phyloP scores from a whole-genome alignment of 176 grass and related monocot genomes.

The Hordeum vulgare region MorexV3_pseudomolecules_assembly NC_058522.1:82666389-82666888 shows the following conservation, averaged over 20 bases:
- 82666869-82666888: slow-evolving; percentile 86
- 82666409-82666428: too few species aligned
- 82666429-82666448: too few species aligned
- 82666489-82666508: slow-evolving; percentile 88
- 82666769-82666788: too few species aligned
- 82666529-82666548: neutral
- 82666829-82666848: too few species aligned
- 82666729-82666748: too few species aligned
- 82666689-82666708: too few species aligned
- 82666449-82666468: slow-evolving; percentile 88
- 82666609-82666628: slow-evolving; percentile 63
- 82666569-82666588: neutral
- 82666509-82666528: neutral
- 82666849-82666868: slow-evolving; percentile 68
- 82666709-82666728: too few species aligned
- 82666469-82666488: slow-evolving; percentile 72
- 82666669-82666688: slow-evolving; percentile 66
- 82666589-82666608: neutral
- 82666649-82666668: slow-evolving; percentile 70
- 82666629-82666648: slow-evolving; percentile 88
- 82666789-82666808: too few species aligned
- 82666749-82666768: too few species aligned
- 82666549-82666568: neutral
- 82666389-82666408: too few species aligned
- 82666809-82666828: too few species aligned